A percentile compares a stretch with the other conserved stretches of the same genome.
These are phyloP conservation scores for Aspergillus fijiensis DNA, from an alignment of 2,329 filamentous ascomycete species.

Conservation along the genomic window DNA sequence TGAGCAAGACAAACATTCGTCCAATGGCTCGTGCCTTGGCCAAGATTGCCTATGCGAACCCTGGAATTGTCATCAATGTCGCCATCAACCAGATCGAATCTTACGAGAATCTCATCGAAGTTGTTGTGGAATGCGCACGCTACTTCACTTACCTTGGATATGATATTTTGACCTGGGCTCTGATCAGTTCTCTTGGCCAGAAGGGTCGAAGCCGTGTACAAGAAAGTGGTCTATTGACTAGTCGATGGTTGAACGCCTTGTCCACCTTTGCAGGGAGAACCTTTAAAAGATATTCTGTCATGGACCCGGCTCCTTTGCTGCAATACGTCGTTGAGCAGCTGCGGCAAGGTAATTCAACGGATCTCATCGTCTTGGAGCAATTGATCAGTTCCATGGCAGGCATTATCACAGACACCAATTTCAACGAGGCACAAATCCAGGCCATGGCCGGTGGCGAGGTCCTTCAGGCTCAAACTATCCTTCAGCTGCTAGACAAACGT, in stretches of 20 bases:
- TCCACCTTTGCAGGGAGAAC: constrained; percentile 89
- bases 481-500: constrained; percentile 77
- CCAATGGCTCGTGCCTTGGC: constrained; percentile 85
- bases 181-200: constrained; percentile 70
- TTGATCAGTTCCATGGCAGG: constrained; percentile 91
- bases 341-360: constrained; percentile 76
- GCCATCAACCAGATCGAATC: constrained; percentile 88
- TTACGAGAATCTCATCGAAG: constrained; percentile 92
- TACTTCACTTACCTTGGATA: constrained; percentile 93
- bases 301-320: constrained; percentile 81
- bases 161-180: constrained; percentile 88
- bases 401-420: constrained; percentile 80
- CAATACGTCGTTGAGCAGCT: constrained; percentile 89
- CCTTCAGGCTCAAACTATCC: constrained; percentile 75
- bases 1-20: constrained; percentile 82
- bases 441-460: constrained; percentile 84
- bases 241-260: constrained; percentile 86
- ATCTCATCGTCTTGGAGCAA: constrained; percentile 87
- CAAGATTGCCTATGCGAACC: constrained; percentile 88
- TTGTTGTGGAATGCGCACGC: constrained; percentile 88
- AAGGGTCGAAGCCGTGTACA: constrained; percentile 60
- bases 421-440: constrained; percentile 82
- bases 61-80: constrained; percentile 85
- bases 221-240: constrained; percentile 71
- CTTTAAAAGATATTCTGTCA: constrained; percentile 79